phyloP scores from a whole-genome alignment of 352 stramenopile genomes.

The Pythium monospermum region DNA sequence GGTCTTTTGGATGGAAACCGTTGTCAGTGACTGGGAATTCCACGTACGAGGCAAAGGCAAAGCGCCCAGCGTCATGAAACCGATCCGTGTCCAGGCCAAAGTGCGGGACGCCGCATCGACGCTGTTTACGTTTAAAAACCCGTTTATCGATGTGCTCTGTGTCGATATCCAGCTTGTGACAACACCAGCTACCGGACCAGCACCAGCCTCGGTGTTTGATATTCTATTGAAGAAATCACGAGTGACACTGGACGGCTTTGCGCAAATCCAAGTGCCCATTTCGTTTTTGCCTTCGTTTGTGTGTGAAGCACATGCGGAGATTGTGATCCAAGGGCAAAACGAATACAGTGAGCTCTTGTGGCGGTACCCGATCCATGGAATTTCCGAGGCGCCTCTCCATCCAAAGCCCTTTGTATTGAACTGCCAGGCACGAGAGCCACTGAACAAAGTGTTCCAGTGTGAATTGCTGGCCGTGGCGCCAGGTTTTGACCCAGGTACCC shows the following conservation, averaged over 20 bases:
- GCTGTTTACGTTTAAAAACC: slow-evolving; percentile 92
- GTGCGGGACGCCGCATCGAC: slow-evolving; percentile 80
- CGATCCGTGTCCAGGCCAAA: slow-evolving; percentile 53
- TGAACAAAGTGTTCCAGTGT: slow-evolving; percentile 58
- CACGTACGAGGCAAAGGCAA: slow-evolving; percentile 66
- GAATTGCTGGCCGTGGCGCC: slow-evolving; percentile 52
- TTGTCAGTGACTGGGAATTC: slow-evolving; percentile 90
- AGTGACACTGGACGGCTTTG: slow-evolving; percentile 82
- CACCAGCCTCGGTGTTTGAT: slow-evolving; percentile 56
- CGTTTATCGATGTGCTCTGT: slow-evolving; percentile 75
- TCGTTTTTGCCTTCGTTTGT: slow-evolving; percentile 82
- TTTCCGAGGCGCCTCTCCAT: slow-evolving; percentile 64
- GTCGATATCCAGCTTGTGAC: slow-evolving; percentile 76
- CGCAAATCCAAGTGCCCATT: slow-evolving; percentile 86
- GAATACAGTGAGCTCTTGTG: slow-evolving; percentile 70
- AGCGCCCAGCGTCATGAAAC: slow-evolving; percentile 89
- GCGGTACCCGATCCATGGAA: slow-evolving; percentile 65
- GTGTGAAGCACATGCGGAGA: slow-evolving; percentile 57
- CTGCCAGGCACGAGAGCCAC: slow-evolving; percentile 58
- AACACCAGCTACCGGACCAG: no score
- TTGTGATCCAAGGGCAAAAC: slow-evolving; percentile 61
- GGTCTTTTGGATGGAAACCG: slow-evolving; percentile 60
- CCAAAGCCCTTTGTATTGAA: slow-evolving; percentile 50
- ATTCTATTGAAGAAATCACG: slow-evolving; percentile 69
- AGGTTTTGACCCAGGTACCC: slow-evolving; percentile 33